Base-by-base conservation (phyloP, 73 alveolate genomes). In the Stentor coeruleus region DNA sequence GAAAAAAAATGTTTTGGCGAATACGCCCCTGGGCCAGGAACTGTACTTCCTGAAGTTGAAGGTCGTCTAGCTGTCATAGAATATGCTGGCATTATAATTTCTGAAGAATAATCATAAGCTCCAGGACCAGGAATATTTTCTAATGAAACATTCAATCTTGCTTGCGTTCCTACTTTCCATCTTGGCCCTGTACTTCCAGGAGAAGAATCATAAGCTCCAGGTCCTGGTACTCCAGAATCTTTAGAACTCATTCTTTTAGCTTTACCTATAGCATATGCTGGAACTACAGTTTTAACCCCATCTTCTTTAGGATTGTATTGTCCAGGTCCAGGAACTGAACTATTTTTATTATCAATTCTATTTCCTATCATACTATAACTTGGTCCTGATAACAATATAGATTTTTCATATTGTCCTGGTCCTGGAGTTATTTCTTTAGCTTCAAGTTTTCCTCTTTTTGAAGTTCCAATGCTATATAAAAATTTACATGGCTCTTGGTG, bases 11-110 rank as follows among this genome's bases (percentile, higher is more conserved):
- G 49, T 66, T 33, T 66, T 33, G 79, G 79, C 14, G 79, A 66
- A 33, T 66, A 66, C 15, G 42, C 11, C 33, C 79, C 79, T 26
- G 79, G 79, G 14, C 79, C 79, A 20, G 79, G 79, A 66, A 33
- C 39, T 26, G n/a, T 31, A 66, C 37, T 66, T 49, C 66, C 66
- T 11, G 28, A 11, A 11, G 66, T 49, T 11, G 66, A 49, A 49
- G 66, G 66, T 49, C 66, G 6, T 20, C 66, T 6, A 49, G 66
- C 66, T 11, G 66, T 49, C 66, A 49, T 49, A 11, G 66, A 49
- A 49, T 11, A 49, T 49, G 66, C 66, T 11, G 66, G 66, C 66
- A 49, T 49, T 49, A 20, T 11, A 20, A 6, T 49, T 6, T 49
- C 66, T 11, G 6, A 11, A 6, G 20, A 49, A 49, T 49, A 49